Evolutionary conservation across 116 monocot genomes (phyloP).

Genomic region (Papilionanthe hybrid): DNA sequence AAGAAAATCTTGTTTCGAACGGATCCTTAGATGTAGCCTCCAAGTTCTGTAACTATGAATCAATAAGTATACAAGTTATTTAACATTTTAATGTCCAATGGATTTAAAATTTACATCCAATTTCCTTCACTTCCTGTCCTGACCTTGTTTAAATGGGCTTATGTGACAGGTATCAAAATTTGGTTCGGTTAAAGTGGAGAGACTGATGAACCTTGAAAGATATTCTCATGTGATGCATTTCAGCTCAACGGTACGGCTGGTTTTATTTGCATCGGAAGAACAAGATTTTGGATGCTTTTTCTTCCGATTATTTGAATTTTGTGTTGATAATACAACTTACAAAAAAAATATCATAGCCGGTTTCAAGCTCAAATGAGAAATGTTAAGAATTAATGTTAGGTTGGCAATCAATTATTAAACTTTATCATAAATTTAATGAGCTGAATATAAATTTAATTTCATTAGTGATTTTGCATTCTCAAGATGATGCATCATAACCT

Average conservation of each 20-base stretch:
- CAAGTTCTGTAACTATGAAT: no score
- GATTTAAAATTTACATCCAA: background rate
- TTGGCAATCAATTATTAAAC: background rate
- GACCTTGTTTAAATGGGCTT: background rate
- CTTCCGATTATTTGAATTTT: no score
- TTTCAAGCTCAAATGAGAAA: background rate
- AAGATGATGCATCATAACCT: no score
- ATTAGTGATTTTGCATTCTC: no score
- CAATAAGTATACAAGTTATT: no score
- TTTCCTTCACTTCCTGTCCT: background rate
- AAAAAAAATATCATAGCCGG: background rate
- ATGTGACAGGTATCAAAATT: constrained; percentile 68
- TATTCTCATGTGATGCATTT: constrained; percentile 97
- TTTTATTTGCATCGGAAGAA: constrained; percentile 2
- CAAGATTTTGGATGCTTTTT: no score
- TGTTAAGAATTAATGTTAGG: background rate
- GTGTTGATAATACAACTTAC: background rate
- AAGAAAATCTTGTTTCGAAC: no score
- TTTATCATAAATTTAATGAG: background rate
- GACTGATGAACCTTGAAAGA: constrained; percentile 82
- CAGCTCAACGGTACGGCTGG: constrained; percentile 71
- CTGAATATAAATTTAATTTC: background rate
- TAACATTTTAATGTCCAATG: background rate
- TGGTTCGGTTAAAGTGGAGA: constrained; percentile 83
- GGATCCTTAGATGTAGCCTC: no score